Conservation (phyloP, 2,329 filamentous ascomycete genomes). For the Didymella lethalis region DNA sequence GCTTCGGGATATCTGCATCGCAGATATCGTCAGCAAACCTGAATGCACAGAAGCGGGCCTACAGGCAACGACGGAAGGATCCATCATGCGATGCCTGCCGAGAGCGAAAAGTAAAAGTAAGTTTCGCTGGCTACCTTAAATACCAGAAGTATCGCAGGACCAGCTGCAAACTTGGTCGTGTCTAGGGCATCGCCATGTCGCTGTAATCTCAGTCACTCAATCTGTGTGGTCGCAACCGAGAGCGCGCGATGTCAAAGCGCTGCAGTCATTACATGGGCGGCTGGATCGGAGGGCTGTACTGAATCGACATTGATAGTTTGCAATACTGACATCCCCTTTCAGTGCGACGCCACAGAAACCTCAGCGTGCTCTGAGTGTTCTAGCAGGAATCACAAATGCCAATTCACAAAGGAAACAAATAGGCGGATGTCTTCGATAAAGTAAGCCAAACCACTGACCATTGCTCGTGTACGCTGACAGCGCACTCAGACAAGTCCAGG, state of each 20-base stretch:
- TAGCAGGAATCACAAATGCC: constrained; percentile 94
- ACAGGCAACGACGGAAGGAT: constrained; percentile 93
- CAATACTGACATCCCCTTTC: constrained; percentile 26
- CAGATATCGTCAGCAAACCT: constrained; percentile 59
- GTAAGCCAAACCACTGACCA: constrained; percentile 53
- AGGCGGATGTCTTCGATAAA: constrained; percentile 99
- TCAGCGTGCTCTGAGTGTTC: constrained; percentile 97
- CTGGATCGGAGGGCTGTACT: neutral
- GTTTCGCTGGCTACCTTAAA: constrained; percentile 5
- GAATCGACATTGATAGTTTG: neutral
- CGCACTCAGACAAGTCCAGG: constrained; percentile 78
- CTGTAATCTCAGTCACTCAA: neutral
- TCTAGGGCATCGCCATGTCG: neutral
- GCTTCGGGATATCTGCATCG: constrained; percentile 53
- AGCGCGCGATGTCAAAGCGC: neutral
- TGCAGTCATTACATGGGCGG: neutral
- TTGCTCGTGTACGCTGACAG: neutral
- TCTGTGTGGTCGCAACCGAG: neutral
- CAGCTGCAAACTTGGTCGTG: neutral
- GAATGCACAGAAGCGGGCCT: constrained; percentile 88
- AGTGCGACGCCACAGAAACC: constrained; percentile 95
- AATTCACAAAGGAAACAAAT: constrained; percentile 99
- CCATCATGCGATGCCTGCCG: constrained; percentile 97
- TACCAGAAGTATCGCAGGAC: neutral
- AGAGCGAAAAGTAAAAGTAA: constrained; percentile 75